Percentiles rank a stretch among this genome's conserved stretches.
phyloP scores from a whole-genome alignment of 1,139 yeast species.

The Pichia sp. region DNA sequence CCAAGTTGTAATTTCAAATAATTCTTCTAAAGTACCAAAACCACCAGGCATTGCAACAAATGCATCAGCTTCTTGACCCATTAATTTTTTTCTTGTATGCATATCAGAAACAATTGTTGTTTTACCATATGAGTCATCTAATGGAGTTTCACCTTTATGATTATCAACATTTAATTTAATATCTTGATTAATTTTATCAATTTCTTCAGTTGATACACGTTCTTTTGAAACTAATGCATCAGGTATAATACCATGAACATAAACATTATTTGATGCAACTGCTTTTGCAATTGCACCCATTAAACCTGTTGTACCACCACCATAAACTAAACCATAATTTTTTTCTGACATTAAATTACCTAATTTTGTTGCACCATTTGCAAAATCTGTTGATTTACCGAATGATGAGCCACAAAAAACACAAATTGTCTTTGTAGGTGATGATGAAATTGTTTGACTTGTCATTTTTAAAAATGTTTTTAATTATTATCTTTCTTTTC shows the following conservation, averaged over 20 bases:
- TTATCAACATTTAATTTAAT: slow-evolving; percentile 41
- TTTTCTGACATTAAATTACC: slow-evolving; percentile 54
- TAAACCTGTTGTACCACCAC: slow-evolving; percentile 84
- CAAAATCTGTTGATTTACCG: slow-evolving; percentile 50
- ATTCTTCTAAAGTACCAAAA: slow-evolving; percentile 83
- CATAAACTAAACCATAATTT: slow-evolving; percentile 77
- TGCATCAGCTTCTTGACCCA: slow-evolving; percentile 85
- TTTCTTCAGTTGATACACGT: slow-evolving; percentile 44
- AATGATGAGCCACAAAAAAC: slow-evolving; percentile 84
- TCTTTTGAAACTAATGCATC: slow-evolving; percentile 74
- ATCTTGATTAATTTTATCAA: slow-evolving; percentile 40
- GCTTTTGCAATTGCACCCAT: slow-evolving; percentile 86
- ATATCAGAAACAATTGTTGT: slow-evolving; percentile 80
- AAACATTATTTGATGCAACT: slow-evolving; percentile 59
- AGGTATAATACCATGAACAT: slow-evolving; percentile 84
- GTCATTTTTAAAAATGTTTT: not conserved
- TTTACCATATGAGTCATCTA: slow-evolving; percentile 59
- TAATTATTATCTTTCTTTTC: not conserved
- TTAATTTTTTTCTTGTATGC: slow-evolving; percentile 83
- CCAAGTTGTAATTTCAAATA: slow-evolving; percentile 90
- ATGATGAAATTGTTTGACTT: not conserved
- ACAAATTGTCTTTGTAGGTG: slow-evolving; percentile 50
- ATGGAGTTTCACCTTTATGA: slow-evolving; percentile 59
- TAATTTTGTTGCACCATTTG: slow-evolving; percentile 49
- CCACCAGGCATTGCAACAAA: slow-evolving; percentile 92